A percentile compares a stretch with the other conserved stretches of the same genome.
Evolutionary conservation across 441 rosid genomes (phyloP).

Genomic region (Francoa sonchifolia): DNA sequence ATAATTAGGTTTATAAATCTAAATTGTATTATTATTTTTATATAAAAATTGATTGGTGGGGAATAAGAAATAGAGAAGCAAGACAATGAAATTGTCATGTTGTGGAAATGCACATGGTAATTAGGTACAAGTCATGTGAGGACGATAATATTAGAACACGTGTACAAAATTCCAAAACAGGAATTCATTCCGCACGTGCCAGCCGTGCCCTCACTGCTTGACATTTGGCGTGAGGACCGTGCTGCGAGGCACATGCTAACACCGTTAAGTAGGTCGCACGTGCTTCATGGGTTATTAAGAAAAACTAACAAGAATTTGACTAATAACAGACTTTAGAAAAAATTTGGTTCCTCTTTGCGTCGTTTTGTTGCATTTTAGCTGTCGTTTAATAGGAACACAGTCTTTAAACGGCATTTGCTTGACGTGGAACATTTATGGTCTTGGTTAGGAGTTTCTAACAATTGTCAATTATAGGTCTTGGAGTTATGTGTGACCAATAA

Average conservation of each 20-base stretch:
- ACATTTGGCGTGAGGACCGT: slow-evolving; percentile 22
- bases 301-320: slow-evolving; percentile 1
- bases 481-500: no score
- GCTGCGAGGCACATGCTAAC: slow-evolving; percentile 26
- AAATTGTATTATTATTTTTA: no score
- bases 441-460: no score
- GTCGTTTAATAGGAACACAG: no score
- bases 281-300: no score
- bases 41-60: slow-evolving; percentile 5
- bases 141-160: slow-evolving; percentile 9
- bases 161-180: slow-evolving; percentile 4
- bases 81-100: slow-evolving; percentile 18
- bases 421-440: no score
- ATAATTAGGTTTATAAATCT: no score
- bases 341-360: no score
- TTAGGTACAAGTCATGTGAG: slow-evolving; percentile 25
- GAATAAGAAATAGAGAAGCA: neutral
- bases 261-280: slow-evolving; percentile 15
- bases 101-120: slow-evolving; percentile 30
- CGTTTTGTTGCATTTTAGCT: no score
- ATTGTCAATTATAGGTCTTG: no score
- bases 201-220: slow-evolving; percentile 14
- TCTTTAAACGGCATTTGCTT: no score
- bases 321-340: neutral
- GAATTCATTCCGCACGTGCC: slow-evolving; percentile 10